These are phyloP conservation scores for Pestalotiopsis sp. DNA, from an alignment of 2,329 filamentous ascomycete genomes.

Conservation along the genomic window DNA sequence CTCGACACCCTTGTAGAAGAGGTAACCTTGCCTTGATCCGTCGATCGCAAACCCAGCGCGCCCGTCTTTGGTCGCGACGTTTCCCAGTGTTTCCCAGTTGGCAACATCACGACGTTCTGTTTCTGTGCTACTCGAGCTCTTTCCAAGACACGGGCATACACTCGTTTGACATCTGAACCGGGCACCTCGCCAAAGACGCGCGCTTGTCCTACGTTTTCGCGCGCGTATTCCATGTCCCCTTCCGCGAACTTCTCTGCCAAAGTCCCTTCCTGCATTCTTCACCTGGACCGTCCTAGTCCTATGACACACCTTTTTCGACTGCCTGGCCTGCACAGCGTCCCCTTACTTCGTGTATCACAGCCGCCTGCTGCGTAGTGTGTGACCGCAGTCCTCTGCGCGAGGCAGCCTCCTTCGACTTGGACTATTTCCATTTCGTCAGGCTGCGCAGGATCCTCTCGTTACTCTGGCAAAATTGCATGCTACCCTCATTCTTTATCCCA, in stretches of 20 bases:
- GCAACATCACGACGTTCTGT: background rate
- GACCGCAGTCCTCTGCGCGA: conserved; percentile 2
- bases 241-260: background rate
- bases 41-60: conserved; percentile 11
- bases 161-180: conserved; percentile 9
- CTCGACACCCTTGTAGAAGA: conserved; percentile 11
- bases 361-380: background rate
- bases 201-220: conserved; percentile 13
- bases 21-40: conserved; percentile 5
- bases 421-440: background rate
- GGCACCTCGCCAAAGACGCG: conserved; percentile 9
- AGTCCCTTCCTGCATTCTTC: conserved; percentile 5
- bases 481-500: conserved; percentile 15
- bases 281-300: background rate
- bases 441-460: background rate
- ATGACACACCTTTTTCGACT: conserved; percentile 14
- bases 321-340: conserved; percentile 9
- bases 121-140: conserved; percentile 9
- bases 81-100: background rate
- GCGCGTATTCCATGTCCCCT: conserved; percentile 7
- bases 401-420: background rate
- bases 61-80: background rate
- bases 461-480: background rate
- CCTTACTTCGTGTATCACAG: conserved; percentile 14
- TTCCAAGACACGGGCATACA: conserved; percentile 8